phyloP scores from a whole-genome alignment of 371 early-diverging fungal species.

The Mortierella sp. region DNA sequence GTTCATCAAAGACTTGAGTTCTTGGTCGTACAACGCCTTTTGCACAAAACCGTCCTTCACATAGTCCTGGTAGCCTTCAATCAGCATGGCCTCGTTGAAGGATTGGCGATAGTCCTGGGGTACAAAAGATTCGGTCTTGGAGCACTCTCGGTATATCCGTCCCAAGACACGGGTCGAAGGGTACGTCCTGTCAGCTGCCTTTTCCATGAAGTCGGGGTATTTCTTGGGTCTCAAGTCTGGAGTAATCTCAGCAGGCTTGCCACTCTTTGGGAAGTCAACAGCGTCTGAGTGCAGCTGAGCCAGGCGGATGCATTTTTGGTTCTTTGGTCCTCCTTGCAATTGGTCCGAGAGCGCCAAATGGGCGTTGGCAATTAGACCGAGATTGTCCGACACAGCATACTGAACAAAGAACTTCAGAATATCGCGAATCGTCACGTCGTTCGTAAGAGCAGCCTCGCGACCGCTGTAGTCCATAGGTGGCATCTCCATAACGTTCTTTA shows the following conservation, averaged over 20 bases:
- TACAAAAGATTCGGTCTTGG: conserved; percentile 24
- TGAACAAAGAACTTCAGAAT: conserved; percentile 81
- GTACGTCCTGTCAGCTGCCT: conserved; percentile 69
- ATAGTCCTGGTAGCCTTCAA: conserved; percentile 70
- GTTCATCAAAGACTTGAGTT: conserved; percentile 71
- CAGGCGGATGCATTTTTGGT: conserved; percentile 69
- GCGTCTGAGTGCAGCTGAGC: conserved; percentile 79
- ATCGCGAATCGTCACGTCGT: conserved; percentile 66
- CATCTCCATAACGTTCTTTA: conserved; percentile 61
- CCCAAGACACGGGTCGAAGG: conserved; percentile 74
- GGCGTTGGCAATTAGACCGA: conserved; percentile 85
- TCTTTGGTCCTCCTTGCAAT: conserved; percentile 60
- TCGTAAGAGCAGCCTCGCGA: conserved; percentile 49
- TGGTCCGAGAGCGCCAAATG: conserved; percentile 80
- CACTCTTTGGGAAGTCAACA: conserved; percentile 82
- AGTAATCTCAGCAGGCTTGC: conserved; percentile 65
- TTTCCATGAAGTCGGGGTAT: conserved; percentile 91
- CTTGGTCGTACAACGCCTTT: conserved; percentile 66
- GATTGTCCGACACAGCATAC: conserved; percentile 78
- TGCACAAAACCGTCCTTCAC: conserved; percentile 64
- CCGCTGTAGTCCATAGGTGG: conserved; percentile 76
- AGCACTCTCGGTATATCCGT: conserved; percentile 68
- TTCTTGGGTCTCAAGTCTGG: conserved; percentile 61
- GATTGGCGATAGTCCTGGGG: conserved; percentile 45
- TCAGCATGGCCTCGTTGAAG: conserved; percentile 64